A percentile compares a stretch with the other conserved stretches of the same genome.
Conservation (phyloP, 257 asterid species). For the Dorcoceras hygrometricum region DNA sequence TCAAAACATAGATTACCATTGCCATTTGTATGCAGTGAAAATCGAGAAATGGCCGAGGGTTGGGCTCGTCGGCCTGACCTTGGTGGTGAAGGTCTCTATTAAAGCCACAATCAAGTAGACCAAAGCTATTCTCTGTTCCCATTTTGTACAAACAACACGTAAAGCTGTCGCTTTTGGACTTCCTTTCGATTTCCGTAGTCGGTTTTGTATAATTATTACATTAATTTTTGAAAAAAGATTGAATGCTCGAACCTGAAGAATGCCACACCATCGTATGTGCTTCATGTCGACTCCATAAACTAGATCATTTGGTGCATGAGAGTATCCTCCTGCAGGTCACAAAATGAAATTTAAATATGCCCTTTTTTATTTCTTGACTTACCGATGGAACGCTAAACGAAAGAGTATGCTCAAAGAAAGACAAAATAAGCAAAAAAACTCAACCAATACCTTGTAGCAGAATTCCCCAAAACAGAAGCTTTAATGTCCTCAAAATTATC, state of each 20-base stretch:
- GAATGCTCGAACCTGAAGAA: constrained; percentile 57
- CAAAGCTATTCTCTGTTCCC: constrained; percentile 79
- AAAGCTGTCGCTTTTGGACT: too few species aligned
- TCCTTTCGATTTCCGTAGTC: not conserved
- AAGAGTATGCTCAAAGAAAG: too few species aligned
- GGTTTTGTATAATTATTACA: too few species aligned
- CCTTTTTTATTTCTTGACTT: not conserved
- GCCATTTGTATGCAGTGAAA: constrained; percentile 82
- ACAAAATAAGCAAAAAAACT: not conserved
- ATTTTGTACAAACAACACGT: constrained; percentile 8
- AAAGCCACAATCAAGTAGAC: constrained; percentile 75
- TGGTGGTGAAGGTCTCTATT: constrained; percentile 65
- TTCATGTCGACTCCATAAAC: constrained; percentile 78
- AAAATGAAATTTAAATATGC: not conserved
- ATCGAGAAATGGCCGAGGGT: constrained; percentile 53
- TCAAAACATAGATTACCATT: constrained; percentile 45
- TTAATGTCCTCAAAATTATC: constrained; percentile 63
- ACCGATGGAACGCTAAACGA: too few species aligned
- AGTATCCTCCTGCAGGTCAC: constrained; percentile 66
- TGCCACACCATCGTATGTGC: constrained; percentile 75
- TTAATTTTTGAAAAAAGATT: not conserved
- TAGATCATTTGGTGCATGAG: constrained; percentile 72
- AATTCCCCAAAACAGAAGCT: constrained; percentile 87
- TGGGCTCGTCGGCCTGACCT: constrained; percentile 56
- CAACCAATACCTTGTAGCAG: constrained; percentile 59